Percentiles rank a stretch among this genome's conserved stretches.
phyloP scores from a whole-genome alignment of 495 filamentous ascomycete genomes.

The Extremus antarcticus region DNA sequence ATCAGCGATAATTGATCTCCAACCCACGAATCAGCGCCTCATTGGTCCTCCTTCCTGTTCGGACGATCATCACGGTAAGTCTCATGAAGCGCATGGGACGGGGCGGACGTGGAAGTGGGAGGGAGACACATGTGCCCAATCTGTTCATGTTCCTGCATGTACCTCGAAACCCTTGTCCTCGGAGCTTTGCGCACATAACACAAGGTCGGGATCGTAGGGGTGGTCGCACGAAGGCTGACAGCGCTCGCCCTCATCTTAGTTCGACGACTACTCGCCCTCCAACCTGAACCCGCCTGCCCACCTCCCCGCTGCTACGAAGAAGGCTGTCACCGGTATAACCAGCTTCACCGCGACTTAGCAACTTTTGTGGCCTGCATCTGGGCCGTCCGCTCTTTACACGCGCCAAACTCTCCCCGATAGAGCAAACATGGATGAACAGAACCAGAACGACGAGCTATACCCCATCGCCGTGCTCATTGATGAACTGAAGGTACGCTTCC shows the following conservation, averaged over 20 bases:
- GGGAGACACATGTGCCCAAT: too few species aligned
- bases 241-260: too few species aligned
- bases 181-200: background rate
- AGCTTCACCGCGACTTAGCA: background rate
- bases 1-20: too few species aligned
- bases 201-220: too few species aligned
- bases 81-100: too few species aligned
- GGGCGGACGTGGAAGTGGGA: too few species aligned
- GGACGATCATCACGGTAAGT: background rate
- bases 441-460: slow-evolving; percentile 90
- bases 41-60: background rate
- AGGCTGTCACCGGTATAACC: background rate
- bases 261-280: too few species aligned
- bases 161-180: background rate
- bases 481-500: slow-evolving; percentile 78
- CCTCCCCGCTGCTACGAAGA: background rate
- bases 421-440: slow-evolving; percentile 53
- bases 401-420: background rate
- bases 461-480: slow-evolving; percentile 99
- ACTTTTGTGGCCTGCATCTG: slow-evolving; percentile 4
- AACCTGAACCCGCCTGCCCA: background rate
- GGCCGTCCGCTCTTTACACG: slow-evolving; percentile 12
- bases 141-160: too few species aligned
- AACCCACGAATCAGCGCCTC: background rate
- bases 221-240: too few species aligned